Conservation (phyloP, 1,139 yeast genomes). For the Geotrichum fermentans region DNA sequence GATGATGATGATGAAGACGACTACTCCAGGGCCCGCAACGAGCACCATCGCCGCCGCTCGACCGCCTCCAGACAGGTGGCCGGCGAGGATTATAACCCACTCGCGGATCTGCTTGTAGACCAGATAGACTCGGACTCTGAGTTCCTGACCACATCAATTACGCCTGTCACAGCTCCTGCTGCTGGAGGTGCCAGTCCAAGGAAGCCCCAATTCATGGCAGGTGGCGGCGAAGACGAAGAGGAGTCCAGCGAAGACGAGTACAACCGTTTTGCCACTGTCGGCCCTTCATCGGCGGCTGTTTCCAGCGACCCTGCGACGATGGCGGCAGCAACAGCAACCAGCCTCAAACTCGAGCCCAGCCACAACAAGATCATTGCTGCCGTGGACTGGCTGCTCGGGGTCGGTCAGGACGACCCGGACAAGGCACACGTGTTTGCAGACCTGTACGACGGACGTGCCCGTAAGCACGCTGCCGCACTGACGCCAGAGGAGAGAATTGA, state of each 20-base stretch:
- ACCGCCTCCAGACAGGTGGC: background rate
- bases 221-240: constrained; percentile 2
- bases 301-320: no score
- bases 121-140: background rate
- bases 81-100: constrained; percentile 17
- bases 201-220: background rate
- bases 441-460: background rate
- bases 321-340: no score
- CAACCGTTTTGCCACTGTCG: background rate
- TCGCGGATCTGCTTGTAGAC: background rate
- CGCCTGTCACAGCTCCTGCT: no score
- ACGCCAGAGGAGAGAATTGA: constrained; percentile 5
- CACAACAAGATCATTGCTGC: constrained; percentile 26
- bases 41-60: background rate
- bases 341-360: constrained; percentile 9
- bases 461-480: background rate
- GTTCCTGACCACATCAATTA: background rate
- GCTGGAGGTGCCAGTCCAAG: no score
- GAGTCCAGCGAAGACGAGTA: background rate
- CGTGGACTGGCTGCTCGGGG: constrained; percentile 32
- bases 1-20: constrained; percentile 8
- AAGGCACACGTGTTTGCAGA: background rate
- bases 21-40: constrained; percentile 7
- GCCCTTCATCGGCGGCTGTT: background rate
- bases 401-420: constrained; percentile 19